Evolutionary conservation across 1,284 basidiomycete genomes (phyloP), one percentile per base, ranked within the genome.

Genomic region (Pholiota adiposa): DNA sequence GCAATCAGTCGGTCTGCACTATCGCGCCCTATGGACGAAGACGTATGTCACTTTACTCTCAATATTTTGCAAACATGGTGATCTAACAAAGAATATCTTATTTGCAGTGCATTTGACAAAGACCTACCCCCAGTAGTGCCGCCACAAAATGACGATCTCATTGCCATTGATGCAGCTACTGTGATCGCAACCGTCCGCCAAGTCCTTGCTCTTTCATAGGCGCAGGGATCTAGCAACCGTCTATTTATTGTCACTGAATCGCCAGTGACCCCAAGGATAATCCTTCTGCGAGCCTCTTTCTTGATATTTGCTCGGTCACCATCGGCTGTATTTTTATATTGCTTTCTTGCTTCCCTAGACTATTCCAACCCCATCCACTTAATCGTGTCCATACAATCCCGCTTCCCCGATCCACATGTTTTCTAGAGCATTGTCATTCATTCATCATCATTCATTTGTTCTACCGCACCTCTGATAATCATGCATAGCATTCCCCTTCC

Each of bases 1-100:
- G 8, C 77, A 80, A 21, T 85, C 88, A 0, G 74, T 94, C 36
- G 87, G 86, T 2, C 83, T 93, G 62, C 80, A 83, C 46, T 95
- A 93, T 69, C 77, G 90, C 40, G 90, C 90, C 23, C 94, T 90
- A 92, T 83, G 83, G 72, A 79, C 84, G 51, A 78, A 82, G 58
- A 79, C 75, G 84, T 91, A 67, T 61, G 78, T 72, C 34, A 33
- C 44, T 5, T 36, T 4, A 11, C 5, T 55, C 51, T 34, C 36
- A 33, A 36, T 49, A 19, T 56, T 50, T 31, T 38, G 9, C n/a
- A 16, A 4, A 43, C n/a, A 21, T 33, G 27, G 8, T 46, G 8
- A 40, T 44, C 25, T 46, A 18, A 40, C 11, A 31, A 31, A 31
- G 29, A 31, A 31, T 11, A 40, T 31, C 11, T n/a, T 54, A 25